phyloP scores from a whole-genome alignment of 192 early-diverging fungal species.

The Linnemannia schmuckeri region DNA sequence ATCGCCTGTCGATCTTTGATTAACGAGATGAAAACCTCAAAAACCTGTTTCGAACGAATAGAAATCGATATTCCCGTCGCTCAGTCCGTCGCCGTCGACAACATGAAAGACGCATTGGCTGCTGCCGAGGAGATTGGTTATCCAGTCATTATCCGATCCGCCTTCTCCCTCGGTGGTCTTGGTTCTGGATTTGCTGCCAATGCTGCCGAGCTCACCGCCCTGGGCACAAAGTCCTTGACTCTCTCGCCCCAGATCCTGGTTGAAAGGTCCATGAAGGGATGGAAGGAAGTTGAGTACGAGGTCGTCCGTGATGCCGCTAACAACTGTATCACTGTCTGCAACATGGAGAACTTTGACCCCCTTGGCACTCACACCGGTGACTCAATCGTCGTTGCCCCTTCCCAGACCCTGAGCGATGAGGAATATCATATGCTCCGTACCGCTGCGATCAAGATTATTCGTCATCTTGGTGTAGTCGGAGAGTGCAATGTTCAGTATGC shows the following conservation, averaged over 20 bases:
- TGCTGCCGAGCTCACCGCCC: constrained; percentile 76
- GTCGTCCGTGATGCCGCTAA: constrained; percentile 96
- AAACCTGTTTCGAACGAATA: constrained; percentile 16
- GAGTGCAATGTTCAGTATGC: constrained; percentile 99
- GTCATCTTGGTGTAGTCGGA: constrained; percentile 96
- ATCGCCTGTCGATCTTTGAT: neutral
- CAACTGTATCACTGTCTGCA: constrained; percentile 99
- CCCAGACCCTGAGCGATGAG: constrained; percentile 95
- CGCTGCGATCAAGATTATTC: constrained; percentile 94
- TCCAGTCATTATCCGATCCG: constrained; percentile 95
- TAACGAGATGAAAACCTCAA: neutral
- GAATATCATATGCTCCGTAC: constrained; percentile 97
- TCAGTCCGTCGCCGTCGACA: constrained; percentile 89
- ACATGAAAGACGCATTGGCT: constrained; percentile 86
- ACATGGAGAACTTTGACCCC: constrained; percentile 99
- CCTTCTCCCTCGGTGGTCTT: constrained; percentile 96
- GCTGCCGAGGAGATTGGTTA: constrained; percentile 91
- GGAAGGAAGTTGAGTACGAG: constrained; percentile 99
- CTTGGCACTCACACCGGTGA: constrained; percentile 98
- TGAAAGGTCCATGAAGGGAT: constrained; percentile 97
- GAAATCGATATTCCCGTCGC: constrained; percentile 91
- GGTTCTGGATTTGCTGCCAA: constrained; percentile 94
- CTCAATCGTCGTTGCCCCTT: constrained; percentile 98
- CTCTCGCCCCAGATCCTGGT: constrained; percentile 95
- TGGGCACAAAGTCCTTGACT: constrained; percentile 89